These are phyloP conservation scores for Candida pini DNA, from an alignment of 805 yeast genomes.

Conservation along the genomic window DNA sequence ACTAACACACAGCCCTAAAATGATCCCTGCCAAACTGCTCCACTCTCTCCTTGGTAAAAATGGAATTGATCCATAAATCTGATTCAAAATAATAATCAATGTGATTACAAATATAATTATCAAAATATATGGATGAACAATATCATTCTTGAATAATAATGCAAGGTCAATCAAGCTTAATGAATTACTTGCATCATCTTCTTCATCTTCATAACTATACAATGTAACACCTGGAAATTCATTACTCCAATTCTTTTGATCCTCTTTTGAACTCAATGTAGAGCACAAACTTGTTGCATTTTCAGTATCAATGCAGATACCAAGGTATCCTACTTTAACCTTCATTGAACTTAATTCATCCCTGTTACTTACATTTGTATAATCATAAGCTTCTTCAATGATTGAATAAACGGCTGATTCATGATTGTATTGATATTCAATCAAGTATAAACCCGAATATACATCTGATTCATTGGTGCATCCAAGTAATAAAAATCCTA, in stretches of 20 bases:
- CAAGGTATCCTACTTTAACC: constrained; percentile 50
- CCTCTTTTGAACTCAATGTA: constrained; percentile 11
- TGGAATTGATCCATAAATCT: constrained; percentile 44
- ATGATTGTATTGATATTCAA: constrained; percentile 43
- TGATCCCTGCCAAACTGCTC: constrained; percentile 24
- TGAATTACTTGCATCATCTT: constrained; percentile 27
- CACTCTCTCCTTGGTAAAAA: constrained; percentile 37
- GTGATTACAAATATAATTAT: constrained; percentile 43
- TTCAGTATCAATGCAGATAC: constrained; percentile 43
- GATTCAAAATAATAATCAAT: constrained; percentile 33
- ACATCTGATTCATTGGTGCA: constrained; percentile 36
- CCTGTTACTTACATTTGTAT: constrained; percentile 26
- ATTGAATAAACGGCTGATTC: constrained; percentile 38
- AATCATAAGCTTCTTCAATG: constrained; percentile 33
- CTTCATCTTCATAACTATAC: constrained; percentile 25
- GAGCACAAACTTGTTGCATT: constrained; percentile 32
- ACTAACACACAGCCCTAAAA: constrained; percentile 31
- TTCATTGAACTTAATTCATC: constrained; percentile 35
- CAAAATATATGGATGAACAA: constrained; percentile 50
- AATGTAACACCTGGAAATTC: constrained; percentile 30
- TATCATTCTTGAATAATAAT: constrained; percentile 34
- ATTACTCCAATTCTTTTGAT: background rate
- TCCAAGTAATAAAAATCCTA: constrained; percentile 53
- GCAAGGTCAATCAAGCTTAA: constrained; percentile 47
- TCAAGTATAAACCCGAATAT: constrained; percentile 45